Base-by-base conservation (phyloP, 108 stramenopile species). In the Cyclostephanos tholiformis region DNA sequence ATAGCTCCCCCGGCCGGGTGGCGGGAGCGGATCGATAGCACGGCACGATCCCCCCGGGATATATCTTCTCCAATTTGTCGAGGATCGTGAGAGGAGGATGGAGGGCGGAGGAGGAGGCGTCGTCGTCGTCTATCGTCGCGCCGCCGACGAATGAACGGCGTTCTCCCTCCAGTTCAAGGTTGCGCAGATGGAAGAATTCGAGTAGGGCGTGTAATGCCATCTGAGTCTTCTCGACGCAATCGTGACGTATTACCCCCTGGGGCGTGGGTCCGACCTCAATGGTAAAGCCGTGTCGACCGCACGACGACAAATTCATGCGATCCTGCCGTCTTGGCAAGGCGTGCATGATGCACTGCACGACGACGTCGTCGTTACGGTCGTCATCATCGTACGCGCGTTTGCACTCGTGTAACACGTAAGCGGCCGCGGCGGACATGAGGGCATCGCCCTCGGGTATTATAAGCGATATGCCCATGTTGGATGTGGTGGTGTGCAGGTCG, bases 231-330 rank as follows among this genome's bases (percentile, higher is more conserved):
- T 92, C 91, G 1, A 92, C 91, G 17, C 80, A 87, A 81, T 91
- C 95, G 62, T 90, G 88, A n/a, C 92, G 73, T 29, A 95, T 43
- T 5, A 93, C 85, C 22, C 91, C 91, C 71, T 90, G 89, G 12
- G 95, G 91, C 20, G 89, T 79, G 22, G 89, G 87, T 19, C 95
- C 95, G 22, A 92, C 91, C 73, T 95, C 95, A 70, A 95, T 88
- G 8, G 89, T 87, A 51, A 95, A 85, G 13, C 85, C 88, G 69
- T 88, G 85, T 17, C 73, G 65, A 1, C 85, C 92, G 65, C 88
- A 84, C 0, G 85, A 83, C 12, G 86, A 82, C n/a, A 95, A 65
- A 69, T 90, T 87, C 48, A 86, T 90, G 17, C 91, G 79, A 20
- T 83, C 75, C 30, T 83, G 63, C 53, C 87, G 82, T 49, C 68